A percentile compares a stretch with the other conserved stretches of the same genome.
These are phyloP conservation scores for Eucalyptus pauciflora DNA, from an alignment of 345 rosid genomes.

Conservation along the genomic window DNA sequence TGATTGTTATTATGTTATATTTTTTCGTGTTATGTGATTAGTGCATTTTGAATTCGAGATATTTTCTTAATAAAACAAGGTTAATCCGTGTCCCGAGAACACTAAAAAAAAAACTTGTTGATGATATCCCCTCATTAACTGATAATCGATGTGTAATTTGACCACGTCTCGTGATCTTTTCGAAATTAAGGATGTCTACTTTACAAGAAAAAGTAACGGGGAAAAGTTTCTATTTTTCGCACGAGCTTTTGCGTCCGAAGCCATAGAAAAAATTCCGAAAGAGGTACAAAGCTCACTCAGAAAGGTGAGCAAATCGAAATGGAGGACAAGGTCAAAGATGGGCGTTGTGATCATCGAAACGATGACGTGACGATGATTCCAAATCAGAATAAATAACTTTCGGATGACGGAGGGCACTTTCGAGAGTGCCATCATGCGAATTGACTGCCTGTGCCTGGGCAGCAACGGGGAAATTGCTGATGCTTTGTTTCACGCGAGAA, in stretches of 20 bases:
- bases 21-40: background rate
- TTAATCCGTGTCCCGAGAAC: fast-evolving
- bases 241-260: background rate
- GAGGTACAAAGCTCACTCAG: background rate
- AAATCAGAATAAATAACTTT: background rate
- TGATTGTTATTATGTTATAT: background rate
- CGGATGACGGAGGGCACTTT: background rate
- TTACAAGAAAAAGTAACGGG: background rate
- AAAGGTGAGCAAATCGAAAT: background rate
- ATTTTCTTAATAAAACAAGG: fast-evolving
- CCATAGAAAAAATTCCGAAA: background rate
- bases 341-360: background rate
- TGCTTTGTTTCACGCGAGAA: background rate
- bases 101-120: background rate
- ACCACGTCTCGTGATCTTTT: background rate
- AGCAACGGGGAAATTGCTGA: background rate
- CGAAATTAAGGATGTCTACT: background rate
- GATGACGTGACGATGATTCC: background rate
- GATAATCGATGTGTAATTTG: background rate
- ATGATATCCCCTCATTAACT: background rate
- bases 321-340: background rate
- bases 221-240: background rate
- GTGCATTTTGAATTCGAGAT: too few relatives aligned
- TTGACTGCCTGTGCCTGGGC: fast-evolving
- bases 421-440: background rate